phyloP scores from a whole-genome alignment of 1,284 basidiomycete species.

The Ceratobasidium sp. region DNA sequence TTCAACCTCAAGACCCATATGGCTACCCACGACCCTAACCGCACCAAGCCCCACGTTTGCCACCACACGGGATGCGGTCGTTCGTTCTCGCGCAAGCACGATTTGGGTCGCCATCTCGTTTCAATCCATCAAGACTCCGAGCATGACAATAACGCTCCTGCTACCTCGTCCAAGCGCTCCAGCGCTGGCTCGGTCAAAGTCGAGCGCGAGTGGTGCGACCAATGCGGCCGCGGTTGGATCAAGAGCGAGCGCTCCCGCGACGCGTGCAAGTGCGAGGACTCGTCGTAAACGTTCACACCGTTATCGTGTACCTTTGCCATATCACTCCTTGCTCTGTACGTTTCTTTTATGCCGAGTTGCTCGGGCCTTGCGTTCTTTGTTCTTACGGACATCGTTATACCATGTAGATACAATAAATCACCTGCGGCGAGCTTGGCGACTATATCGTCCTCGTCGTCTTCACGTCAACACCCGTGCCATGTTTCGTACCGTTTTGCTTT shows the following conservation, averaged over 20 bases:
- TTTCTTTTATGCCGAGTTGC: constrained; percentile 46
- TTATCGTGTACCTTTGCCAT: constrained; percentile 37
- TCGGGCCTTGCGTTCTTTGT: constrained; percentile 43
- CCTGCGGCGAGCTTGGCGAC: constrained; percentile 48
- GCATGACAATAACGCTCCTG: constrained; percentile 26
- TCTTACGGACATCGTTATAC: constrained; percentile 30
- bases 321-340: constrained; percentile 31
- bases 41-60: constrained; percentile 84
- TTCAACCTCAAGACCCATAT: constrained; percentile 92
- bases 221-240: constrained; percentile 73
- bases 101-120: constrained; percentile 82
- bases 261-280: constrained; percentile 42
- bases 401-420: constrained; percentile 41
- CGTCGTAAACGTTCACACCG: constrained; percentile 36
- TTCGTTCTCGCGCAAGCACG: constrained; percentile 89
- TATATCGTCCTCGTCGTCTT: constrained; percentile 53
- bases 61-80: constrained; percentile 81
- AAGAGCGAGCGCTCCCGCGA: constrained; percentile 65
- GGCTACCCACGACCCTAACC: constrained; percentile 86
- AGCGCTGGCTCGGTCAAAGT: constrained; percentile 1
- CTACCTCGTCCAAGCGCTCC: constrained; percentile 32
- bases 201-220: constrained; percentile 70
- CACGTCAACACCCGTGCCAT: constrained; percentile 60
- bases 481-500: constrained; percentile 65
- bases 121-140: constrained; percentile 75